phyloP scores from a whole-genome alignment of 257 asterid species.

The Solanum piurae region DNA sequence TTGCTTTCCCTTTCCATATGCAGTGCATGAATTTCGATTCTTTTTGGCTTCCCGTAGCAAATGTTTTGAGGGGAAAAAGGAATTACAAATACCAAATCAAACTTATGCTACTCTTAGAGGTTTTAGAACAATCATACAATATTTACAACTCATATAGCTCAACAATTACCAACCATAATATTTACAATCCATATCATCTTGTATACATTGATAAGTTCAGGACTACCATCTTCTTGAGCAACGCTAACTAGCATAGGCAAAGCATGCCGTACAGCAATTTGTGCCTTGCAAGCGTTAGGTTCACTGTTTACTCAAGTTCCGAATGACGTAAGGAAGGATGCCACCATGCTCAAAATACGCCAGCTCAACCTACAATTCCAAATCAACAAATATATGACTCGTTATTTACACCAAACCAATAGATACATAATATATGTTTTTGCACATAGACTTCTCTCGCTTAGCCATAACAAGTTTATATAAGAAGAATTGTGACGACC shows the following conservation, averaged over 20 bases:
- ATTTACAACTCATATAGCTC: neutral
- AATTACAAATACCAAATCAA: neutral
- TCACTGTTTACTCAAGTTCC: constrained; percentile 46
- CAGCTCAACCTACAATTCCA: constrained; percentile 53
- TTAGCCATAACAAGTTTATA: neutral
- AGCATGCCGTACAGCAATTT: neutral
- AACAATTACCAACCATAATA: neutral
- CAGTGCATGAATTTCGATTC: neutral
- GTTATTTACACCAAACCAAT: neutral
- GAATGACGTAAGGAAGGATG: constrained; percentile 61
- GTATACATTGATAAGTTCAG: neutral
- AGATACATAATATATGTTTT: neutral
- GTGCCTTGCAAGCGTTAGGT: neutral
- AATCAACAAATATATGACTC: neutral
- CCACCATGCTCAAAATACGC: constrained; percentile 78
- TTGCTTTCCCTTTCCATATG: neutral
- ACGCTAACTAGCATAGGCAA: neutral
- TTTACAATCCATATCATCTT: neutral
- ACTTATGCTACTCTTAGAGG: neutral
- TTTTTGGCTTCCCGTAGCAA: neutral
- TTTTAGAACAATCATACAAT: neutral
- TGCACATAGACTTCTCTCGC: neutral
- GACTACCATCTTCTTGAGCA: neutral
- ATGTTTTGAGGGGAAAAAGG: neutral
- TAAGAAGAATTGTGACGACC: neutral